Percentiles rank a stretch among this genome's conserved stretches.
phyloP scores from a whole-genome alignment of 805 yeast species.

The Candida argentea region DNA sequence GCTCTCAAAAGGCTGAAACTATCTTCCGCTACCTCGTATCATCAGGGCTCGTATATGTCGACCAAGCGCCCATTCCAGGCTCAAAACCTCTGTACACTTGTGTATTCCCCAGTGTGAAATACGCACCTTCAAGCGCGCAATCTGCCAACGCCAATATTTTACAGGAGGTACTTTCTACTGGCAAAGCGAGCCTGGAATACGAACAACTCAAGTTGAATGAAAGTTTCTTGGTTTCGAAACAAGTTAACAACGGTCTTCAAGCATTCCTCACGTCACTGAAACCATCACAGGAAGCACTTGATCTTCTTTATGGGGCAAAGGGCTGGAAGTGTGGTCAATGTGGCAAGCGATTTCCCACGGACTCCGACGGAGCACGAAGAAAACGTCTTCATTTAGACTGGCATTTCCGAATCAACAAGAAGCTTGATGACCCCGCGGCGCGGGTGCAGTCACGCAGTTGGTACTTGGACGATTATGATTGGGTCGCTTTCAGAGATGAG shows the following conservation, averaged over 20 bases:
- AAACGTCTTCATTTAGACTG: conserved; percentile 75
- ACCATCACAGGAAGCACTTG: conserved; percentile 19
- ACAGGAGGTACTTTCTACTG: conserved; percentile 13
- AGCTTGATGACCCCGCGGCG: conserved; percentile 28
- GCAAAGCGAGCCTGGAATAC: conserved; percentile 19
- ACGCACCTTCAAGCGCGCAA: conserved; percentile 9
- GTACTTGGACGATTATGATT: conserved; percentile 64
- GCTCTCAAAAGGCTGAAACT: conserved; percentile 12
- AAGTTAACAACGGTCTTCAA: conserved; percentile 16
- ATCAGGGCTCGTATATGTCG: conserved; percentile 29
- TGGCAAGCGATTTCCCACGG: conserved; percentile 71
- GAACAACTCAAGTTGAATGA: conserved; percentile 24
- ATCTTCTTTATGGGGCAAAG: conserved; percentile 44
- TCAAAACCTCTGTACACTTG: conserved; percentile 23
- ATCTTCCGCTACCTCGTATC: conserved; percentile 25
- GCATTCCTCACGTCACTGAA: conserved; percentile 26
- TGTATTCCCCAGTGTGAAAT: conserved; percentile 23
- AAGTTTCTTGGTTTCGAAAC: conserved; percentile 16
- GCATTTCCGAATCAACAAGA: conserved; percentile 90
- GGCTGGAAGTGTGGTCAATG: conserved; percentile 83
- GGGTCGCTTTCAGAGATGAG: conserved; percentile 70
- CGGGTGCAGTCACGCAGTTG: conserved; percentile 68
- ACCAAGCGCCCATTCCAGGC: conserved; percentile 31
- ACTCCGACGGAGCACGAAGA: conserved; percentile 43
- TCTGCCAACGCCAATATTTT: conserved; percentile 7